Evolutionary conservation across 1,284 basidiomycete genomes (phyloP), one percentile per base, ranked within the genome.

Genomic region (Chondrostereum purpureum): DNA sequence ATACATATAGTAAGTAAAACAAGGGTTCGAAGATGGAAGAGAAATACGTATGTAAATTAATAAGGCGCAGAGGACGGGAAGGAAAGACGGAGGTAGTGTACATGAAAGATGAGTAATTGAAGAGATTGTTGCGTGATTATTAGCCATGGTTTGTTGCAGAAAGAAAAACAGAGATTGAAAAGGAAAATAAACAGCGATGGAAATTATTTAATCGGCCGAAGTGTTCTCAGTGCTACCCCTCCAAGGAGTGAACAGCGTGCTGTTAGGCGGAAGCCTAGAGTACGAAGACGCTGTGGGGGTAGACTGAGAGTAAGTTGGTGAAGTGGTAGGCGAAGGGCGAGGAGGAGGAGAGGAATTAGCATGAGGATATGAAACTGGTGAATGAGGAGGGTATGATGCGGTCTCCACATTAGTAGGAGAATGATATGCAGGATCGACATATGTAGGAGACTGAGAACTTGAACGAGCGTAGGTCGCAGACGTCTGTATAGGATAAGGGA

Each of bases 201-300:
- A 31, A n/a, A 31, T 31, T 31, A 31, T n/a, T 8, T n/a, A n/a
- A 31, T 31, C n/a, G n/a, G 8, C n/a, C 27, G 27, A 31, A 8
- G 27, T 31, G 27, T 8, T 31, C 27, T n/a, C 27, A 8, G 27
- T 31, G n/a, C 27, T 31, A n/a, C 27, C 27, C 27, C 27, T 31
- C 27, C 27, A 58, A 14, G 71, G 69, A 16, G 69, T 73, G 35
- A 73, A 55, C 39, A 73, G 55, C 31, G 69, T 71, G 55, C 71
- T 72, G 53, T 67, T 63, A 18, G 66, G 58, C 34, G 69, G 69
- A 14, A 73, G 58, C 24, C 68, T 31, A 8, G n/a, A 31, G 27
- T 31, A 31, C 8, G 27, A 31, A 31, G 27, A 8, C 27, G 8
- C 27, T 8, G 8, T 31, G 8, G 55, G 50, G 31, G 53, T 40